Percentiles rank a stretch among this genome's conserved stretches.
Conservation (phyloP, 768 basidiomycete species). For the Chalciporus sphaerocephalus region DNA sequence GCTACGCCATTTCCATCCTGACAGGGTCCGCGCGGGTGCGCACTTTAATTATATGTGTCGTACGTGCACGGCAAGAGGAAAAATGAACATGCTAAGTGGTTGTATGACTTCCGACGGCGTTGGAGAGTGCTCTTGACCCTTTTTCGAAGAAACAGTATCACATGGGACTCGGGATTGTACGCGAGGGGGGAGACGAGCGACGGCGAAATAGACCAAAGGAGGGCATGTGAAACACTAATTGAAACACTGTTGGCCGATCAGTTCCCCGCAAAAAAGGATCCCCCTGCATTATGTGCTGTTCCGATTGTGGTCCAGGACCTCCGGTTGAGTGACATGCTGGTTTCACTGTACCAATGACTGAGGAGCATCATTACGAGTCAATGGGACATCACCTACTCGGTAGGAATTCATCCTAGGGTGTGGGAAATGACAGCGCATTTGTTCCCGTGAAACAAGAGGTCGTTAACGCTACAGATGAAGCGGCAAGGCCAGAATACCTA, state of each 20-base stretch:
- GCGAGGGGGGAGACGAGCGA: not conserved
- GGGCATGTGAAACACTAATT: too few relatives aligned
- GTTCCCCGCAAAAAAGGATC: too few relatives aligned
- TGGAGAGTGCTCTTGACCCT: not conserved
- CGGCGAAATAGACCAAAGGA: too few relatives aligned
- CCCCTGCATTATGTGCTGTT: too few relatives aligned
- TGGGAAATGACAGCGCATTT: not conserved
- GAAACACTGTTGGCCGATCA: too few relatives aligned
- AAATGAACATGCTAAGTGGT: not conserved
- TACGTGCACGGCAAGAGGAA: not conserved
- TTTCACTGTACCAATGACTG: too few relatives aligned
- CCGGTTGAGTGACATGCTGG: conserved; percentile 4
- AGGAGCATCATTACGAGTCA: too few relatives aligned
- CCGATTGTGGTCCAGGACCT: not conserved
- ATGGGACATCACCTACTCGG: not conserved
- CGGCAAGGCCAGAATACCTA: conserved; percentile 9
- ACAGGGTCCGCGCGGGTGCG: conserved; percentile 9
- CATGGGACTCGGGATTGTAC: too few relatives aligned
- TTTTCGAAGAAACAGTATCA: too few relatives aligned
- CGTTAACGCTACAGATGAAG: conserved; percentile 30
- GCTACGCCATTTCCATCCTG: not conserved
- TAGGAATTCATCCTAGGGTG: conserved; percentile 1
- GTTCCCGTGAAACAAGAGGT: not conserved
- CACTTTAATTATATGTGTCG: conserved; percentile 2
- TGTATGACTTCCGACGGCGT: conserved; percentile 18